Base-by-base conservation (phyloP, 176 grass and related monocot genomes). In the Oryza punctata region DNA sequence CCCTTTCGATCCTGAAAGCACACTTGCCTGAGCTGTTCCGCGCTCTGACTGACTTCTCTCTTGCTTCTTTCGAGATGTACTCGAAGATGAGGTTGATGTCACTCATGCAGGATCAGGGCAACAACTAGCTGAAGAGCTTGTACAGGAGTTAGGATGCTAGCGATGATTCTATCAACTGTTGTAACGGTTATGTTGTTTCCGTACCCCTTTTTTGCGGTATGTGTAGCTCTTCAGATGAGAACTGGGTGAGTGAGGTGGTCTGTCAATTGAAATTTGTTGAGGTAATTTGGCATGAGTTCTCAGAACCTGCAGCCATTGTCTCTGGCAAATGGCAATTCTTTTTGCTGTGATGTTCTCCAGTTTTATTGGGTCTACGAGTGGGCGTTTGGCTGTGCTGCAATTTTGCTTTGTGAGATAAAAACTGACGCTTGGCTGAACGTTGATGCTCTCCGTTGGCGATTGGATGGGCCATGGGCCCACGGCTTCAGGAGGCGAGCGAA, bases 21-120 rank as follows among this genome's bases (percentile, higher is more conserved):
- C 91, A 94, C 64, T 65, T 99, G 70, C 97, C 97, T 21, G 93
- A 99, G 87, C 75, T 99, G 63, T 99, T 99, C 38, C 89, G 93
- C 0, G 91, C 91, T 5, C 74, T 99, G 70, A 85, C 87, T 0
- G 93, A 96, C 79, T 99, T 99, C 57, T 86, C 97, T 7, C 44
- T 75, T 32, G 11, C 67, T 50, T 87, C 85, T 78, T 84, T 87
- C 4, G 88, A 87, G 4, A 99, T 96, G 93, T 91, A 96, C 69
- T 81, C 83, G 5, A 89, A 90, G 81, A 81, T 99, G 84, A 85
- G 89, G 68, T 70, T 91, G 70, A 82, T 92, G 67, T 91, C 89
- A 7, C 88, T 84, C 80, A 84, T 89, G 79, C 81, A 94, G 61
- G 85, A 91, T 37, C 87, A 79, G 72, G 89, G 61, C 7, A 47